Conservation (phyloP, 1,284 basidiomycete species). For the Naganishia cerealis region DNA sequence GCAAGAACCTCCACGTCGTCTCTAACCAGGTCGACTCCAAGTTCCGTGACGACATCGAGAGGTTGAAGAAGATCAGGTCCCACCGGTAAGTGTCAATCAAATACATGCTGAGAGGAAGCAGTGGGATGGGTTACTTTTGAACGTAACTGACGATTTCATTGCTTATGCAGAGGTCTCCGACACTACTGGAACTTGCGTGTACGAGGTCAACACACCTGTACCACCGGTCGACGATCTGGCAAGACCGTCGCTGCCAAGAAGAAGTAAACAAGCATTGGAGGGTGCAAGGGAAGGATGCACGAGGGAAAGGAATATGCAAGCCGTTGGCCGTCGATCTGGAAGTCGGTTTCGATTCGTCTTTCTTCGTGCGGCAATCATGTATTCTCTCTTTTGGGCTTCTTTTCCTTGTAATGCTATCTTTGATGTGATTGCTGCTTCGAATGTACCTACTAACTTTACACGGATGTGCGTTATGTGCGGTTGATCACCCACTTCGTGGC, state of each 20-base stretch:
- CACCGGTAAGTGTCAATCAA: conserved; percentile 62
- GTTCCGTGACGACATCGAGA: conserved; percentile 96
- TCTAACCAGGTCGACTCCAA: conserved; percentile 98
- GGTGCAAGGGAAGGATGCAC: conserved; percentile 20
- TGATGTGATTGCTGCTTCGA: conserved; percentile 28
- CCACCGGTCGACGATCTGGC: conserved; percentile 68
- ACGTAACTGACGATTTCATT: background rate
- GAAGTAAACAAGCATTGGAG: conserved; percentile 42
- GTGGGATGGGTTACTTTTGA: background rate
- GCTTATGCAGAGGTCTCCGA: conserved; percentile 68
- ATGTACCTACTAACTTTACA: no score
- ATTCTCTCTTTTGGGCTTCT: conserved; percentile 9
- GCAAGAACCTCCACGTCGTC: conserved; percentile 93
- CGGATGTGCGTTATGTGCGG: no score
- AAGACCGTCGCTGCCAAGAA: conserved; percentile 51
- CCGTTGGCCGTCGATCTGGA: conserved; percentile 21
- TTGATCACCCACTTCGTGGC: no score
- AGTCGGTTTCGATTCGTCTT: background rate
- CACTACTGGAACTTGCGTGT: conserved; percentile 96
- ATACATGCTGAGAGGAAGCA: background rate
- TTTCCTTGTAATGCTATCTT: conserved; percentile 31
- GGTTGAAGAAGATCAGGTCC: conserved; percentile 98
- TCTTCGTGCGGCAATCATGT: background rate
- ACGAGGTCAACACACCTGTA: conserved; percentile 98
- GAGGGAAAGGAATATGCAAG: conserved; percentile 8